Percentiles rank a stretch among this genome's conserved stretches.
Conservation (phyloP, 495 filamentous ascomycete genomes). For the Podospora pseudoanserina region DNA sequence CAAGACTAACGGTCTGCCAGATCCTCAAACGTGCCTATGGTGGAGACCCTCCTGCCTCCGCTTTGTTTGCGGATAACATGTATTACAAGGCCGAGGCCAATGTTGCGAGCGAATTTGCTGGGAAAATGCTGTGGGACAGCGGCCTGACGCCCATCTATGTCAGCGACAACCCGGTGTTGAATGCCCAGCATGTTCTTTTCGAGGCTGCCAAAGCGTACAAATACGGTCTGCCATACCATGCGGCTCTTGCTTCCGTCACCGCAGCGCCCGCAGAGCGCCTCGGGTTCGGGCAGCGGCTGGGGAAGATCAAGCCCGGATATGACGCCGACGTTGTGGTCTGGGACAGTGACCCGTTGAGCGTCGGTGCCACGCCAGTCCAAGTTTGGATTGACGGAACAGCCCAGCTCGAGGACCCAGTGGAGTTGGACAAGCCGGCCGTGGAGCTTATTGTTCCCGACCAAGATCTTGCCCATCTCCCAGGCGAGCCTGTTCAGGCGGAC, state of each 20-base stretch:
- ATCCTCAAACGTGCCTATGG: slow-evolving; percentile 51
- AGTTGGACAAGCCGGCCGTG: slow-evolving; percentile 38
- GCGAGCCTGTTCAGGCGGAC: slow-evolving; percentile 31
- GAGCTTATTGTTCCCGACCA: slow-evolving; percentile 27
- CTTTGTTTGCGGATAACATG: slow-evolving; percentile 59
- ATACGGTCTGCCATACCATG: slow-evolving; percentile 58
- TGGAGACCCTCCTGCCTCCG: slow-evolving; percentile 43
- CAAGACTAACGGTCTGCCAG: slow-evolving; percentile 16
- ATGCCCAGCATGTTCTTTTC: slow-evolving; percentile 50
- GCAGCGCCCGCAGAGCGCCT: slow-evolving; percentile 58
- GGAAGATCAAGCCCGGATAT: slow-evolving; percentile 58
- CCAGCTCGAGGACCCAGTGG: slow-evolving; percentile 44
- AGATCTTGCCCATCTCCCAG: slow-evolving; percentile 29
- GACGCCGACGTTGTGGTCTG: slow-evolving; percentile 66
- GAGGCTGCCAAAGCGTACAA: slow-evolving; percentile 60
- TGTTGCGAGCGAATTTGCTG: slow-evolving; percentile 55
- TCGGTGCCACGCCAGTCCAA: slow-evolving; percentile 58
- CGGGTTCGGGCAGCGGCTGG: slow-evolving; percentile 55
- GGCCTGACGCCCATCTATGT: slow-evolving; percentile 51
- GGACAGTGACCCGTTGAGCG: slow-evolving; percentile 60
- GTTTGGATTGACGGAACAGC: slow-evolving; percentile 63
- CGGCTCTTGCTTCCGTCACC: slow-evolving; percentile 58
- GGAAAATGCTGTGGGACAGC: slow-evolving; percentile 58
- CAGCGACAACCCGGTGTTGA: slow-evolving; percentile 49
- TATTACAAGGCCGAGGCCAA: slow-evolving; percentile 64